Percentiles rank a stretch among this genome's conserved stretches.
Evolutionary conservation across 345 rosid genomes (phyloP).

Genomic region (Hevea brasiliensis): DNA sequence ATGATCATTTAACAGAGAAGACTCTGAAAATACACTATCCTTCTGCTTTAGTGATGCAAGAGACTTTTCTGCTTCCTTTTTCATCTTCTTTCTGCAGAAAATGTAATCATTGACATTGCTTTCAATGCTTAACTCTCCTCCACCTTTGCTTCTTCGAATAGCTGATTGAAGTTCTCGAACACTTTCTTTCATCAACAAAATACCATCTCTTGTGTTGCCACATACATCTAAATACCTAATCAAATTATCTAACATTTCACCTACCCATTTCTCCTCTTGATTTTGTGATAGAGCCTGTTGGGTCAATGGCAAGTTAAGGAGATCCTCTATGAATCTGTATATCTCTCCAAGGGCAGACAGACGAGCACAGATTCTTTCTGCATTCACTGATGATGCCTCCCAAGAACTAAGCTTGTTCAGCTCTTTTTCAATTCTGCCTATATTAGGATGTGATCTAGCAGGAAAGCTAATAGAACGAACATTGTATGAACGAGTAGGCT

Average conservation of each 20-base stretch:
- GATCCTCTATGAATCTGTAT: slow-evolving; percentile 43
- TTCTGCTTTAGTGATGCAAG: slow-evolving; percentile 42
- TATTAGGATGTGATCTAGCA: slow-evolving; percentile 50
- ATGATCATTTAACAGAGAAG: slow-evolving; percentile 17
- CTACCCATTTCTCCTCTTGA: slow-evolving; percentile 36
- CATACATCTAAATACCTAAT: slow-evolving; percentile 54
- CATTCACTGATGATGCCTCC: slow-evolving; percentile 32
- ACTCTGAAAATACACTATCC: slow-evolving; percentile 17
- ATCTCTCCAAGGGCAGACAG: slow-evolving; percentile 46
- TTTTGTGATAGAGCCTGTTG: slow-evolving; percentile 45
- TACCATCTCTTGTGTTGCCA: slow-evolving; percentile 47
- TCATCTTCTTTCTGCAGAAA: slow-evolving; percentile 44
- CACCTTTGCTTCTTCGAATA: slow-evolving; percentile 52
- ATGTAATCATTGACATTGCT: slow-evolving; percentile 36
- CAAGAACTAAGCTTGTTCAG: slow-evolving; percentile 45
- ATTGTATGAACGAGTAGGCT: slow-evolving; percentile 31
- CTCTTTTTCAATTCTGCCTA: slow-evolving; percentile 42
- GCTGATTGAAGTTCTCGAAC: slow-evolving; percentile 58
- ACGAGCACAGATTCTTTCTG: slow-evolving; percentile 31
- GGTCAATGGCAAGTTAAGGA: slow-evolving; percentile 44
- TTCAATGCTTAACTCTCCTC: slow-evolving; percentile 44
- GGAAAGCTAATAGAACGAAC: slow-evolving; percentile 66
- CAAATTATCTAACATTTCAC: slow-evolving; percentile 44
- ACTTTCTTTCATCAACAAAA: slow-evolving; percentile 41
- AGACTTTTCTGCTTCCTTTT: slow-evolving; percentile 42